A percentile compares a stretch with the other conserved stretches of the same genome.
These are phyloP conservation scores for Aegilops umbellulata DNA, from an alignment of 176 grass and related monocot species.

Conservation along the genomic window DNA sequence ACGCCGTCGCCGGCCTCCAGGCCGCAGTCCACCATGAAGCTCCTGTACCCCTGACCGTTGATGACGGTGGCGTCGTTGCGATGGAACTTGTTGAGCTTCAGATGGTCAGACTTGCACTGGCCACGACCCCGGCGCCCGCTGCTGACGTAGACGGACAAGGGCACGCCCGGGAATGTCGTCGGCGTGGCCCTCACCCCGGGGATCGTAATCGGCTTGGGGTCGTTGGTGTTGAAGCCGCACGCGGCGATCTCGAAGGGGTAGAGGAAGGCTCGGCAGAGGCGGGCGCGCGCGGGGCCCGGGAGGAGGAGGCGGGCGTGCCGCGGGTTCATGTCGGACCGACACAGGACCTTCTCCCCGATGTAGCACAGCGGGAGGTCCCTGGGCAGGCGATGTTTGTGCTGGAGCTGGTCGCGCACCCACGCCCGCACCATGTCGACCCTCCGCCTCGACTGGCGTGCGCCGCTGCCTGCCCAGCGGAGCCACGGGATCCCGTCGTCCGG, in stretches of 20 bases:
- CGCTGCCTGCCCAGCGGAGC: neutral
- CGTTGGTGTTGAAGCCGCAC: too few relatives aligned
- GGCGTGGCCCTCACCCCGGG: too few relatives aligned
- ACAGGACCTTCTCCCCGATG: constrained; percentile 3
- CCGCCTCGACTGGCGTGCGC: neutral
- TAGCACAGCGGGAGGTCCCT: neutral
- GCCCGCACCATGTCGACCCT: neutral
- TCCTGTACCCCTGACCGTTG: neutral
- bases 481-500: neutral
- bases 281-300: neutral
- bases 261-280: constrained; percentile 8
- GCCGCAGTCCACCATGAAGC: neutral
- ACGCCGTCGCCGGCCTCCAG: neutral
- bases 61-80: neutral
- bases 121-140: neutral
- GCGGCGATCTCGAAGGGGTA: neutral
- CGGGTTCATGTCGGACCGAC: neutral
- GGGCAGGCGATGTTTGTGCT: neutral
- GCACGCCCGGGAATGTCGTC: neutral
- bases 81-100: constrained; percentile 13
- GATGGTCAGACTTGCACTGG: neutral
- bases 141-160: neutral
- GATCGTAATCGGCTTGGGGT: too few relatives aligned
- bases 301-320: constrained; percentile 1
- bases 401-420: constrained; percentile 9